Conservation (phyloP, 2,329 filamentous ascomycete genomes). For the Elsinoe australis region DNA sequence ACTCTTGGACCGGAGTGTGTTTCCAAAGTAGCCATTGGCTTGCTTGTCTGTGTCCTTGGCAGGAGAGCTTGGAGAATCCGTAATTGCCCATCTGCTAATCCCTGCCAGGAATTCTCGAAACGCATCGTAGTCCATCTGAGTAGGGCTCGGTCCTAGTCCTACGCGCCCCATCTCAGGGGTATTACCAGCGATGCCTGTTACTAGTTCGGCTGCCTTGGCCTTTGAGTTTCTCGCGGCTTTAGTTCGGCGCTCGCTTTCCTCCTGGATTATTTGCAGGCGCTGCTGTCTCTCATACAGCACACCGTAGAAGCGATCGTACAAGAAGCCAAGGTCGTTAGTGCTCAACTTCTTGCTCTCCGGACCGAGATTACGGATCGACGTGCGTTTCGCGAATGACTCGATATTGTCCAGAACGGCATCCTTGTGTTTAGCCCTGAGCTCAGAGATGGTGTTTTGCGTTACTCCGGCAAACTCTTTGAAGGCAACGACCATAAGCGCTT, state of each 20-base stretch:
- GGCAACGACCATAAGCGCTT: constrained; percentile 97
- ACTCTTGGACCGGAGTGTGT: constrained; percentile 34
- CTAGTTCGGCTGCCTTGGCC: constrained; percentile 44
- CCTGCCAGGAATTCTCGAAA: constrained; percentile 88
- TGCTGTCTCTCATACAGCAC: constrained; percentile 89
- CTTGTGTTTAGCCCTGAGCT: constrained; percentile 86
- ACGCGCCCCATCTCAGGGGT: constrained; percentile 75
- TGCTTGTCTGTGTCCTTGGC: constrained; percentile 45
- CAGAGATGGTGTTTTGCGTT: constrained; percentile 84
- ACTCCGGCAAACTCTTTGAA: constrained; percentile 98
- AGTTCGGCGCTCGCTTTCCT: constrained; percentile 53
- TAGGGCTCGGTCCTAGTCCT: constrained; percentile 79
- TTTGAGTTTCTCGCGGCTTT: constrained; percentile 60
- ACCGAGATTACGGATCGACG: constrained; percentile 88
- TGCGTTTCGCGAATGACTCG: constrained; percentile 93
- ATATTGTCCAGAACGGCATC: constrained; percentile 91
- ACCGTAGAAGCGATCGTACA: constrained; percentile 92
- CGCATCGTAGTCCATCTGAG: constrained; percentile 92
- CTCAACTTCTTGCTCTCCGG: constrained; percentile 90
- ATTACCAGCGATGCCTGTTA: constrained; percentile 41
- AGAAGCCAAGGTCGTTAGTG: constrained; percentile 73
- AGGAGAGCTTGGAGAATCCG: constrained; percentile 65
- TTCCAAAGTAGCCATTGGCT: constrained; percentile 52
- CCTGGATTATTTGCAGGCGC: constrained; percentile 63
- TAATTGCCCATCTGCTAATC: constrained; percentile 86